A percentile compares a stretch with the other conserved stretches of the same genome.
These are phyloP conservation scores for Cladophialophora psammophila DNA, from an alignment of 2,329 filamentous ascomycete species.

Conservation along the genomic window DNA sequence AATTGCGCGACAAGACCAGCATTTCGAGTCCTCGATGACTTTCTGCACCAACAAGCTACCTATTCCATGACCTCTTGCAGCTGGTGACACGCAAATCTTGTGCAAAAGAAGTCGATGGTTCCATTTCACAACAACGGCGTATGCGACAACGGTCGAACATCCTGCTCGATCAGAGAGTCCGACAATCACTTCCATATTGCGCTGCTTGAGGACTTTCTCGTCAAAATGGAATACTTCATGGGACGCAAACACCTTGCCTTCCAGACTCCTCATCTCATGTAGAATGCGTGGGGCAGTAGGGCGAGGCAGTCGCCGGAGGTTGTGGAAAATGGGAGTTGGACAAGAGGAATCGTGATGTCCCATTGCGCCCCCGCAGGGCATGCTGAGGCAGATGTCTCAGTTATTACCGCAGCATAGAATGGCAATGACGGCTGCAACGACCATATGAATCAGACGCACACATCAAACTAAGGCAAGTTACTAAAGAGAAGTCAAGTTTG, in stretches of 20 bases:
- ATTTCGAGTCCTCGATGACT: slow-evolving; percentile 52
- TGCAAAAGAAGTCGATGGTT: slow-evolving; percentile 57
- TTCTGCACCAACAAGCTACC: slow-evolving; percentile 55
- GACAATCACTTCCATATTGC: slow-evolving; percentile 35
- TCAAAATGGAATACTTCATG: slow-evolving; percentile 60
- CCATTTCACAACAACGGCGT: slow-evolving; percentile 56
- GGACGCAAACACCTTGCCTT: slow-evolving; percentile 60
- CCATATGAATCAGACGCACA: neutral
- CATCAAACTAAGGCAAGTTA: neutral
- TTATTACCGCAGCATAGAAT: neutral
- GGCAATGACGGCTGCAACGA: neutral
- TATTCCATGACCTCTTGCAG: slow-evolving; percentile 56
- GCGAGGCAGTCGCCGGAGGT: slow-evolving; percentile 26
- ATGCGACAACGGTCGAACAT: slow-evolving; percentile 48
- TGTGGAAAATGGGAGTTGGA: slow-evolving; percentile 15
- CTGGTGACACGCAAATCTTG: slow-evolving; percentile 60
- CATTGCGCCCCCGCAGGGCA: neutral
- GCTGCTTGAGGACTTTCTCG: slow-evolving; percentile 40
- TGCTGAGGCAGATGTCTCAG: neutral
- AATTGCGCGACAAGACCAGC: slow-evolving; percentile 57
- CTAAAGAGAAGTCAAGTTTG: neutral
- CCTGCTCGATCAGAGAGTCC: neutral
- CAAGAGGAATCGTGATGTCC: neutral
- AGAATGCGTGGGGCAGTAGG: slow-evolving; percentile 26
- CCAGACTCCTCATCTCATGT: slow-evolving; percentile 39